These are phyloP conservation scores for Pugionium cornutum DNA, from an alignment of 345 rosid genomes.

Conservation along the genomic window DNA sequence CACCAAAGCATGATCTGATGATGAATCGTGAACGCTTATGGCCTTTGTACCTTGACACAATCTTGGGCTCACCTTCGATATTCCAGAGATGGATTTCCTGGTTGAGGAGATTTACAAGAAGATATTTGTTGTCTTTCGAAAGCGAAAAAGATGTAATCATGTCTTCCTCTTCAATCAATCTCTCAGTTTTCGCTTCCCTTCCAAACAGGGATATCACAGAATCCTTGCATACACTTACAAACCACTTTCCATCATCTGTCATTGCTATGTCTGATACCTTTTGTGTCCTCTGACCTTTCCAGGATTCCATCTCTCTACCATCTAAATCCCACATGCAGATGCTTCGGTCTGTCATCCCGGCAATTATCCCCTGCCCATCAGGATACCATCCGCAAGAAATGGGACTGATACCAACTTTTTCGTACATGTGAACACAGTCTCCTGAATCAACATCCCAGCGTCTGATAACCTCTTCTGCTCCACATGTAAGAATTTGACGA, in stretches of 20 bases:
- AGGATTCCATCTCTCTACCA: conserved; percentile 49
- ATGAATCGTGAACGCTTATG: conserved; percentile 50
- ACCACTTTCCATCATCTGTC: conserved; percentile 57
- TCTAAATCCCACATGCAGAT: conserved; percentile 60
- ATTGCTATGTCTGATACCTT: conserved; percentile 56
- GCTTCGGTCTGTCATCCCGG: conserved; percentile 51
- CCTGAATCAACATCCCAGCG: conserved; percentile 61
- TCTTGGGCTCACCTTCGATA: conserved; percentile 38
- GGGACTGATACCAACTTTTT: conserved; percentile 45
- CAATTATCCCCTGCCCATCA: conserved; percentile 51
- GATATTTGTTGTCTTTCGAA: conserved; percentile 46
- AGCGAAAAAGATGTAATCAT: conserved; percentile 57
- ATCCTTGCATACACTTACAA: conserved; percentile 44
- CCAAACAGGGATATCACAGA: conserved; percentile 46
- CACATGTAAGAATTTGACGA: conserved; percentile 58
- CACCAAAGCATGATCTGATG: conserved; percentile 70
- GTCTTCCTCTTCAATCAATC: conserved; percentile 46
- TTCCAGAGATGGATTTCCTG: conserved; percentile 58
- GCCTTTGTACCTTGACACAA: conserved; percentile 34
- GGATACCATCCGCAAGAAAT: conserved; percentile 71
- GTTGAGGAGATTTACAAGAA: conserved; percentile 44
- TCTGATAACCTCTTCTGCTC: conserved; percentile 52
- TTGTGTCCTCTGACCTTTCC: conserved; percentile 47
- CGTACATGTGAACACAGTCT: conserved; percentile 45
- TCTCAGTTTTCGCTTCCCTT: conserved; percentile 49